Percentiles rank a stretch among this genome's conserved stretches.
Evolutionary conservation across 345 rosid genomes (phyloP).

Genomic region (Salix viminalis): DNA sequence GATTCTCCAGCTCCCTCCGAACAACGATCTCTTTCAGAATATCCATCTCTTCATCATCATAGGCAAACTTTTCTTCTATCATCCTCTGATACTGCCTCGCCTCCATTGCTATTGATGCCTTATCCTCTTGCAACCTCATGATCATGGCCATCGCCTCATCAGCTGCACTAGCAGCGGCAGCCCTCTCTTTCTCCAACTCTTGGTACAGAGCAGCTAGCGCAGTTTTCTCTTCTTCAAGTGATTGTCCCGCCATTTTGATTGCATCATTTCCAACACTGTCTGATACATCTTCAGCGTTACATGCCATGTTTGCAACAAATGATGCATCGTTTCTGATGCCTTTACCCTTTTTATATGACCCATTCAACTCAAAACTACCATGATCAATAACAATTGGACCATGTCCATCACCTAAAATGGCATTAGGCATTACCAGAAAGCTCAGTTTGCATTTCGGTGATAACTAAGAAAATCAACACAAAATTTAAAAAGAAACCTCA

Average conservation of each 20-base stretch:
- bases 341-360: conserved; percentile 22
- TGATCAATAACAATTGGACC: conserved; percentile 18
- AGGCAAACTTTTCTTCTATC: conserved; percentile 26
- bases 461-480: neutral
- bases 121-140: conserved; percentile 31
- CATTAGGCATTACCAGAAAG: conserved; percentile 9
- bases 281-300: conserved; percentile 7
- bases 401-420: conserved; percentile 29
- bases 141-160: conserved; percentile 38
- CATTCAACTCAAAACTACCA: conserved; percentile 26
- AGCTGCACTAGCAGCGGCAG: conserved; percentile 33
- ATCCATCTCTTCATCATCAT: conserved; percentile 34
- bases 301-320: conserved; percentile 18
- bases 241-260: conserved; percentile 9
- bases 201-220: conserved; percentile 18
- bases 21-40: conserved; percentile 28
- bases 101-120: conserved; percentile 29
- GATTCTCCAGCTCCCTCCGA: conserved; percentile 28
- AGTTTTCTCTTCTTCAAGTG: conserved; percentile 19
- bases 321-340: conserved; percentile 15
- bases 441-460: conserved; percentile 17
- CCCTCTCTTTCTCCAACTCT: conserved; percentile 34
- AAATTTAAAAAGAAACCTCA: neutral
- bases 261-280: conserved; percentile 2
- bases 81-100: conserved; percentile 27